These are phyloP conservation scores for Phytophthora cactorum DNA, from an alignment of 352 stramenopile species.

Conservation along the genomic window DNA sequence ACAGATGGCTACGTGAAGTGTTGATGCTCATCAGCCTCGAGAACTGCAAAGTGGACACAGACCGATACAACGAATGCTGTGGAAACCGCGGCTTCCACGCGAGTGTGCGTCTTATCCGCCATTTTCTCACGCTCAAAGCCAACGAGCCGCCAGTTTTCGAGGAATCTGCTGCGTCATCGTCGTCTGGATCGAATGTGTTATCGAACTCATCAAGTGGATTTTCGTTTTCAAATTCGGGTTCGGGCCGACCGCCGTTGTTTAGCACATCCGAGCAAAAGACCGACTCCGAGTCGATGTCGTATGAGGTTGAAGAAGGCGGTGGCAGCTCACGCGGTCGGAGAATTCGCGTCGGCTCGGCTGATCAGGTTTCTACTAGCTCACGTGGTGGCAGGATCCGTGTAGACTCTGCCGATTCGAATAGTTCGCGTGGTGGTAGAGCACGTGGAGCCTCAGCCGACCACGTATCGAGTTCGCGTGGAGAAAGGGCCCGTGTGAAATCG, in stretches of 20 bases:
- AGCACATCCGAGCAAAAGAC: constrained; percentile 64
- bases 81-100: constrained; percentile 69
- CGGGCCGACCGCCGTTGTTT: constrained; percentile 46
- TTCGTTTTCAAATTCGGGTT: constrained; percentile 39
- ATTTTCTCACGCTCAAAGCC: constrained; percentile 78
- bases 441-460: constrained; percentile 29
- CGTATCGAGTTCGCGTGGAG: constrained; percentile 16
- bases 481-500: constrained; percentile 24
- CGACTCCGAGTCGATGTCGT: constrained; percentile 36
- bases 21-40: constrained; percentile 83
- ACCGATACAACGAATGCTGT: constrained; percentile 65
- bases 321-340: constrained; percentile 47
- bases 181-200: constrained; percentile 28
- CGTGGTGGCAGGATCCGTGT: constrained; percentile 22
- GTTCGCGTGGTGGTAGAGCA: constrained; percentile 19
- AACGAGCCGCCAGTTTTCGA: constrained; percentile 80
- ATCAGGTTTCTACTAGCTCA: constrained; percentile 29
- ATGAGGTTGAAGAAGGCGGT: constrained; percentile 27
- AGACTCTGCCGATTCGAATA: constrained; percentile 20
- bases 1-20: constrained; percentile 84
- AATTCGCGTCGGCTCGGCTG: constrained; percentile 47
- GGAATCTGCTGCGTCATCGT: constrained; percentile 34
- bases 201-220: constrained; percentile 39
- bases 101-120: constrained; percentile 70
- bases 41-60: constrained; percentile 80